Evolutionary conservation across 1,284 basidiomycete species (phyloP).

Genomic region (Chondrostereum purpureum): DNA sequence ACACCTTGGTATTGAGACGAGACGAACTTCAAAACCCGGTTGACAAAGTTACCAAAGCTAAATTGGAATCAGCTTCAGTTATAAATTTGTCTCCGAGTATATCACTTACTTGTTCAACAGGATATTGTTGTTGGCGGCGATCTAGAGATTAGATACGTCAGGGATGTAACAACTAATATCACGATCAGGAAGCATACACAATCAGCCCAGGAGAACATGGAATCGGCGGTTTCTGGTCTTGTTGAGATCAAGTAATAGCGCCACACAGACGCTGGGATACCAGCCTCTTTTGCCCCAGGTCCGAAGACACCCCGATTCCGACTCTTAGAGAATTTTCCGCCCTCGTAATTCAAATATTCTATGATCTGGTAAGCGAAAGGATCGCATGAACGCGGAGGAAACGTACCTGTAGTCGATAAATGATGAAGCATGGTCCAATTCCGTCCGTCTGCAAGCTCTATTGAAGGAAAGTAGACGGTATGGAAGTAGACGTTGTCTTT

Average conservation of each 20-base stretch:
- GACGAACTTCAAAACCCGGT: conserved; percentile 90
- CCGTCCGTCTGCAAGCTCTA: conserved; percentile 85
- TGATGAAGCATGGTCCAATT: conserved; percentile 95
- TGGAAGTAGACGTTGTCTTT: conserved; percentile 99
- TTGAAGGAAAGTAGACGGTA: conserved; percentile 91
- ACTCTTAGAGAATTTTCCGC: conserved; percentile 98
- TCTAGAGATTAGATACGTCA: conserved; percentile 34
- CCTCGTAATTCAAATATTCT: conserved; percentile 99
- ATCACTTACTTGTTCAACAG: conserved; percentile 81
- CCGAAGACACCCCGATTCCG: conserved; percentile 97
- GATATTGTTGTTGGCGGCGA: conserved; percentile 91
- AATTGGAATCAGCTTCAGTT: conserved; percentile 11
- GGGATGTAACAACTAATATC: not conserved
- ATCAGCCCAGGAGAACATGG: conserved; percentile 96
- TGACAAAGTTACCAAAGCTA: conserved; percentile 97
- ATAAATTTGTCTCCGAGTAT: not conserved
- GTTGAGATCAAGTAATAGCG: conserved; percentile 94
- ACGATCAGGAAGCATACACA: conserved; percentile 52
- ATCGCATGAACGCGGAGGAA: conserved; percentile 2
- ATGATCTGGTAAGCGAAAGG: not conserved
- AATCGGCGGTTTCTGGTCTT: conserved; percentile 89
- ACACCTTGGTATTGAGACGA: conserved; percentile 80
- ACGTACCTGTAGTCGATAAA: conserved; percentile 86
- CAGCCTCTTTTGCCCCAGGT: conserved; percentile 89
- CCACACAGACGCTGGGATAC: conserved; percentile 93